Percentiles rank a stretch among this genome's conserved stretches.
phyloP scores from a whole-genome alignment of 1,139 yeast species.

The Spencermartinsiella ligniputridi region DNA sequence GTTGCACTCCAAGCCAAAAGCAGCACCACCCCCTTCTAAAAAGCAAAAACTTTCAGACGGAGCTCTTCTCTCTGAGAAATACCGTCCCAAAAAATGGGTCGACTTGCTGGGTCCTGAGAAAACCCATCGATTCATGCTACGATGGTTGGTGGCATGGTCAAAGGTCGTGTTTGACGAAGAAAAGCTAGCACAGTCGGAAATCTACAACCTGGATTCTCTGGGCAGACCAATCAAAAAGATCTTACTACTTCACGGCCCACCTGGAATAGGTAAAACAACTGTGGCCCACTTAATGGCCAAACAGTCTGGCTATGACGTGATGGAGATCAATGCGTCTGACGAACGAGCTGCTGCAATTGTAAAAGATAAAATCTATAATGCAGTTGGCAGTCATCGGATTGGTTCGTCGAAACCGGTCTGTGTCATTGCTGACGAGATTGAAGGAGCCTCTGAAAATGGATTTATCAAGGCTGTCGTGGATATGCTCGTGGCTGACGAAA shows the following conservation, averaged over 20 bases:
- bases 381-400: slow-evolving; percentile 59
- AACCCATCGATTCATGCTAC: slow-evolving; percentile 63
- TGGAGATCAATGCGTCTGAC: slow-evolving; percentile 91
- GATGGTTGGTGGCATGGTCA: slow-evolving; percentile 85
- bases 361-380: slow-evolving; percentile 60
- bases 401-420: slow-evolving; percentile 63
- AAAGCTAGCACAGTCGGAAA: slow-evolving; percentile 17
- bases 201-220: slow-evolving; percentile 13
- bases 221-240: slow-evolving; percentile 66
- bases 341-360: slow-evolving; percentile 59
- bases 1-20: not conserved
- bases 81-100: slow-evolving; percentile 68
- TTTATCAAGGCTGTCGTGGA: slow-evolving; percentile 67
- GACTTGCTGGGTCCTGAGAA: slow-evolving; percentile 80
- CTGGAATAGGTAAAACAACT: slow-evolving; percentile 94
- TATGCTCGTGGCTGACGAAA: slow-evolving; percentile 54
- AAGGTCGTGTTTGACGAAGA: slow-evolving; percentile 55
- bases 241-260: slow-evolving; percentile 80
- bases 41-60: slow-evolving; percentile 9
- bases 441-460: slow-evolving; percentile 82
- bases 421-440: slow-evolving; percentile 83
- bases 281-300: slow-evolving; percentile 80
- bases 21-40: not conserved
- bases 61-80: slow-evolving; percentile 63
- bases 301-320: slow-evolving; percentile 74